phyloP scores from a whole-genome alignment of 2,329 filamentous ascomycete species.

The Calonectria leucothoes region DNA sequence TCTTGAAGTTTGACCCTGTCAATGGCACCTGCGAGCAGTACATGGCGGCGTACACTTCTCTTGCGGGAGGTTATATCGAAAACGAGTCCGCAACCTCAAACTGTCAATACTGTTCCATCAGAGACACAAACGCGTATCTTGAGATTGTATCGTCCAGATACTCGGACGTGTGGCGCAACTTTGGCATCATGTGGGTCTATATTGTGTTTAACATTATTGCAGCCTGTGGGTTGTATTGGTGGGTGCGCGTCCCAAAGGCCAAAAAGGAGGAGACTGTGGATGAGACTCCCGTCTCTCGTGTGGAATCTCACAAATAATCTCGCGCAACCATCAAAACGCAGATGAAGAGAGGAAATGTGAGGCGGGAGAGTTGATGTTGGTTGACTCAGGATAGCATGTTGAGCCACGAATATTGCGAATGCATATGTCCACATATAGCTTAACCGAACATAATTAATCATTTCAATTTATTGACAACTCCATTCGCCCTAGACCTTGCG shows the following conservation, averaged over 20 bases:
- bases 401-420: not conserved
- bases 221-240: not conserved
- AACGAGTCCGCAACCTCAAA: not conserved
- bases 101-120: not conserved
- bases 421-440: not conserved
- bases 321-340: too few relatives aligned
- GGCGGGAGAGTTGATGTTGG: not conserved
- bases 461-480: not conserved
- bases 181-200: not conserved
- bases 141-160: not conserved
- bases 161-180: not conserved
- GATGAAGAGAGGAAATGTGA: too few relatives aligned
- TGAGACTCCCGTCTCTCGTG: not conserved
- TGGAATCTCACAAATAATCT: not conserved
- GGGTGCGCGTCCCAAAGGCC: not conserved
- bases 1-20: not conserved
- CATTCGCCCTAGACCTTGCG: not conserved
- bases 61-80: not conserved
- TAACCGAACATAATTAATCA: not conserved
- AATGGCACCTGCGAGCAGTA: not conserved
- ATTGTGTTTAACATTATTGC: not conserved
- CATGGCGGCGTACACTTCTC: not conserved
- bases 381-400: not conserved
- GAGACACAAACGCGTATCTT: not conserved
- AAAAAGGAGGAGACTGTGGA: not conserved